These are phyloP conservation scores for Aspergillus nomiae DNA, from an alignment of 2,329 filamentous ascomycete species.

Conservation along the genomic window DNA sequence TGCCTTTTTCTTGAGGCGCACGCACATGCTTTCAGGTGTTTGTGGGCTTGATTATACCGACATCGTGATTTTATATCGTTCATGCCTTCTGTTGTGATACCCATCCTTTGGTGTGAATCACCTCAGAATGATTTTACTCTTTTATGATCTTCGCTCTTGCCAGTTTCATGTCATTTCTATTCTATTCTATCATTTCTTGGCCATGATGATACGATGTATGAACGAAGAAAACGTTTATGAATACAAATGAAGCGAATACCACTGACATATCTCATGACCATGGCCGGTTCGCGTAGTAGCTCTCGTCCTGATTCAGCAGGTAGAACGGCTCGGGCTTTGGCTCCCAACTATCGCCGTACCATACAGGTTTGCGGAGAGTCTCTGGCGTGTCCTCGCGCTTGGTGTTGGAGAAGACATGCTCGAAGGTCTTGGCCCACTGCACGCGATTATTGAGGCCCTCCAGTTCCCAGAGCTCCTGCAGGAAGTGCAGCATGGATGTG, in stretches of 20 bases:
- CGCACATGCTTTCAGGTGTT: neutral
- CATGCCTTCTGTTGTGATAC: neutral
- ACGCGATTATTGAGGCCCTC: slow-evolving; percentile 45
- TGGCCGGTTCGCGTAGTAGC: slow-evolving; percentile 23
- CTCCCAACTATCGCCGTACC: slow-evolving; percentile 36
- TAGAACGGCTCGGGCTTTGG: slow-evolving; percentile 37
- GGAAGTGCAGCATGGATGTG: slow-evolving; percentile 42
- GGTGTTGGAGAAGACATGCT: slow-evolving; percentile 33
- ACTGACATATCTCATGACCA: neutral
- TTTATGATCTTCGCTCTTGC: neutral
- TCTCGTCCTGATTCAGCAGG: slow-evolving; percentile 35
- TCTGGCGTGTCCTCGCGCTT: slow-evolving; percentile 29
- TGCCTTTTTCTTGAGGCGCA: neutral
- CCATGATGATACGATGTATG: neutral
- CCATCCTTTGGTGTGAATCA: neutral
- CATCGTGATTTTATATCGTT: neutral
- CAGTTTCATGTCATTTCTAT: neutral
- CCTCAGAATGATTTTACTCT: neutral
- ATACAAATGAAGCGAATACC: neutral
- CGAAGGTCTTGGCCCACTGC: slow-evolving; percentile 46
- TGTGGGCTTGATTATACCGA: neutral
- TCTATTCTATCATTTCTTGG: neutral
- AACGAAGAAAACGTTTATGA: neutral
- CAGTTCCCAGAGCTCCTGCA: slow-evolving; percentile 44
- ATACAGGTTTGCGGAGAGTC: slow-evolving; percentile 35